A percentile compares a stretch with the other conserved stretches of the same genome.
Evolutionary conservation across 768 basidiomycete genomes (phyloP).

Genomic region (Leccinum aurantiacum): DNA sequence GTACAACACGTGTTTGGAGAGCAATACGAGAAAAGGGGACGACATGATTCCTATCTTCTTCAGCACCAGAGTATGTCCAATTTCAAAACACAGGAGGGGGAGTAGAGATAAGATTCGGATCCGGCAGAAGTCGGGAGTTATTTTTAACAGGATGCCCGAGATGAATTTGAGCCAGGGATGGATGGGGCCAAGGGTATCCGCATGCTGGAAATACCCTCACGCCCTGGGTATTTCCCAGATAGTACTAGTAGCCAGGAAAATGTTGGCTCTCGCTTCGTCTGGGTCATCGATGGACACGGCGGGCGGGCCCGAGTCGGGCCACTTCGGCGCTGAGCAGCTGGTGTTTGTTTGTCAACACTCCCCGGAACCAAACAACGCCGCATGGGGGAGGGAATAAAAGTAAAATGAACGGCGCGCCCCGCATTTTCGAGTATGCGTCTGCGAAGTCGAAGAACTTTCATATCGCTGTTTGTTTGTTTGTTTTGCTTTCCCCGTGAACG

Average conservation of each 20-base stretch:
- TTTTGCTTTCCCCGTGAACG: conserved; percentile 3
- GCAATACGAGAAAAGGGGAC: conserved; percentile 3
- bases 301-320: background rate
- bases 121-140: conserved; percentile 11
- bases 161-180: background rate
- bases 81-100: conserved; percentile 12
- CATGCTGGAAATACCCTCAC: background rate
- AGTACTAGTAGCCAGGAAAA: background rate
- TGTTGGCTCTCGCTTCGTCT: background rate
- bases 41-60: conserved; percentile 18
- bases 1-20: conserved; percentile 23
- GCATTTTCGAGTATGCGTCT: conserved; percentile 3
- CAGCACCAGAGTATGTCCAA: conserved; percentile 15
- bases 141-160: conserved; percentile 5
- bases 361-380: conserved; percentile 20
- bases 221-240: background rate
- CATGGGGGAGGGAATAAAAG: background rate
- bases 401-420: background rate
- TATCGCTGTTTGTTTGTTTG: background rate
- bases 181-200: conserved; percentile 26
- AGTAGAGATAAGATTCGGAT: conserved; percentile 27
- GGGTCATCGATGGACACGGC: background rate
- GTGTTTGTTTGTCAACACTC: conserved; percentile 15
- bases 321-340: background rate
- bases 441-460: conserved; percentile 16